Base-by-base conservation (phyloP, 768 basidiomycete genomes). In the Kwoniella heveanensis region DNA sequence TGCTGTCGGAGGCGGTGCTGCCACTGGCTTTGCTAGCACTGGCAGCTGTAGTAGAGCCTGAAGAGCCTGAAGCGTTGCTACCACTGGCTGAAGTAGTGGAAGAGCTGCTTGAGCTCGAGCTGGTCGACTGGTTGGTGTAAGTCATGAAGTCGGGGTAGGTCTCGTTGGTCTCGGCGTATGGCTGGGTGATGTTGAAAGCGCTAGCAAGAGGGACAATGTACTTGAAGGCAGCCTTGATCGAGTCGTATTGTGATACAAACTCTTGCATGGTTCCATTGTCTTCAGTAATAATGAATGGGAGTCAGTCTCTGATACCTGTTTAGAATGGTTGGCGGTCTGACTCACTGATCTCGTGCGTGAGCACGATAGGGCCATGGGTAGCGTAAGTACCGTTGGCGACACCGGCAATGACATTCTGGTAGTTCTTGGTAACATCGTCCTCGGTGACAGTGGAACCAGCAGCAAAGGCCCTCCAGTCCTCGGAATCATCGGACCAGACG, bases 211-310 rank as follows among this genome's bases (percentile, higher is more conserved):
- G 78, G 1, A 70, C 72, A 44, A 81, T 62, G 44, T 73, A 39
- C 26, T 65, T 69, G 67, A 78, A 80, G 1, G 72, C 70, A 13
- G 62, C 29, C 62, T 73, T 71, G 57, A 80, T 71, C 56, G 57
- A 54, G 30, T 76, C 69, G 17, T 72, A 64, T 48, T 64, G 57
- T 27, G 64, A 61, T 2, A 71, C n/a, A 60, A 68, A 71, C 30
- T 79, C 72, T 13, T 50, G 19, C 79, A 81, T 81, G 24, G 79
- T 80, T 57, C 70, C 76, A 66, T 77, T 79, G 74, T 62, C 74
- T 76, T n/a, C n/a, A n/a, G 32, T 32, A 19, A 44, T 44, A 47
- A 27, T 32, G 36, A 24, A 29, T 19, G 17, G 44, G 8, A 24
- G n/a, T 15, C 17, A 19, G 19, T n/a, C n/a, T n/a, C n/a, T n/a